phyloP scores from a whole-genome alignment of 2,329 filamentous ascomycete species.

The Eutypa lata region DNA sequence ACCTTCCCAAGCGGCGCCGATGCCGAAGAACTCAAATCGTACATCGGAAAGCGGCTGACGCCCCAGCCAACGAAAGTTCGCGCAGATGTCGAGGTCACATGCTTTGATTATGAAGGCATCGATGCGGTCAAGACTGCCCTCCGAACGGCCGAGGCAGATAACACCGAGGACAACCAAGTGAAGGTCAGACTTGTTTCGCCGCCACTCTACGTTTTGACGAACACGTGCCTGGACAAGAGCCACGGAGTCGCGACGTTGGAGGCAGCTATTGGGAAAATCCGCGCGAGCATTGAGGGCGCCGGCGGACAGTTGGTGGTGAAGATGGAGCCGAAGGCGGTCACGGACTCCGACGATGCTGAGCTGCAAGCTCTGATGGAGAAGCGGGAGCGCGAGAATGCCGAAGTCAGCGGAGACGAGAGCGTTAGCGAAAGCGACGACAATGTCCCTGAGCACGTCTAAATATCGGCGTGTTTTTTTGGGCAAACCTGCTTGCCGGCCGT shows the following conservation, averaged over 20 bases:
- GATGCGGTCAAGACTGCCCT: conserved; percentile 95
- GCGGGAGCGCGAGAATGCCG: conserved; percentile 94
- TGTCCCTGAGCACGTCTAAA: conserved; percentile 53
- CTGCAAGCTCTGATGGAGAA: conserved; percentile 99
- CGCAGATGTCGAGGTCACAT: conserved; percentile 94
- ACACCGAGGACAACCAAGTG: conserved; percentile 89
- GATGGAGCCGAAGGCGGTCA: conserved; percentile 99
- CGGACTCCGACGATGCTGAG: conserved; percentile 96
- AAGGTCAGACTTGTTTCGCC: conserved; percentile 99
- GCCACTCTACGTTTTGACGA: conserved; percentile 93
- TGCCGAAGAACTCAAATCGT: conserved; percentile 85
- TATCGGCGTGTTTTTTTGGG: neutral
- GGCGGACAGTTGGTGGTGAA: conserved; percentile 83
- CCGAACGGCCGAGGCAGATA: conserved; percentile 85
- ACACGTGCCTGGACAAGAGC: conserved; percentile 90
- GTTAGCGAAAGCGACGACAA: conserved; percentile 94
- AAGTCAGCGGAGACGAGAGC: conserved; percentile 97
- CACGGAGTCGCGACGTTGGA: conserved; percentile 81
- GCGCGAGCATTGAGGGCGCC: conserved; percentile 71
- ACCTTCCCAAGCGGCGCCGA: conserved; percentile 82
- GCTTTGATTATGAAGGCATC: conserved; percentile 95
- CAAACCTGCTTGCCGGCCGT: neutral
- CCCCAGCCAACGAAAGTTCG: conserved; percentile 99
- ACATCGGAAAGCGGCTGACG: conserved; percentile 95
- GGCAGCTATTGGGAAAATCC: conserved; percentile 85